Conservation (phyloP, 768 basidiomycete genomes). For the Termitomyces sp. region DNA sequence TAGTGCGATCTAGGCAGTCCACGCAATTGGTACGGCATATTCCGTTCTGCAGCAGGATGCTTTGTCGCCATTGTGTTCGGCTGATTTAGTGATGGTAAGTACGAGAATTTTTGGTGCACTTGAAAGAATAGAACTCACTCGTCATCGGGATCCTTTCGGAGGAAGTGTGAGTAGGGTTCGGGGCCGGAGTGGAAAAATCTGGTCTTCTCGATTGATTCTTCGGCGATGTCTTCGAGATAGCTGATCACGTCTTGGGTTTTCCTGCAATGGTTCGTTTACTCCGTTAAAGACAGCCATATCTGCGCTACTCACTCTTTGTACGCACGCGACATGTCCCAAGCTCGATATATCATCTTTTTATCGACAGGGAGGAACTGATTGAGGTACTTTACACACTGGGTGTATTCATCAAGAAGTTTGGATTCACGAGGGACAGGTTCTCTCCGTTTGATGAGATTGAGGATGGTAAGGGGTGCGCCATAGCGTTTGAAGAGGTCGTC, state of each 20-base stretch:
- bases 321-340: conserved; percentile 96
- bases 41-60: conserved; percentile 85
- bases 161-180: conserved; percentile 73
- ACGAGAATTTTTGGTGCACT: not conserved
- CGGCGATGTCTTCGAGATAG: conserved; percentile 91
- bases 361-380: conserved; percentile 91
- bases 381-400: conserved; percentile 86
- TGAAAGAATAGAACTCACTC: conserved; percentile 26
- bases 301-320: conserved; percentile 74
- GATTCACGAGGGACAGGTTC: conserved; percentile 81
- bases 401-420: conserved; percentile 87
- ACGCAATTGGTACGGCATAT: conserved; percentile 95
- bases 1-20: conserved; percentile 94
- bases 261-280: conserved; percentile 33
- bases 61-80: conserved; percentile 50
- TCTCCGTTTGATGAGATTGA: conserved; percentile 91
- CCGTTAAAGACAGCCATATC: not conserved
- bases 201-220: conserved; percentile 88
- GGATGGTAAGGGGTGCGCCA: conserved; percentile 82
- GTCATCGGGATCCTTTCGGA: conserved; percentile 45
- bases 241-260: conserved; percentile 96
- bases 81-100: not conserved
- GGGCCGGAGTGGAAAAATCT: conserved; percentile 94
- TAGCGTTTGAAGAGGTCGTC: conserved; percentile 88
- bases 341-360: conserved; percentile 86